A percentile compares a stretch with the other conserved stretches of the same genome.
phyloP scores from a whole-genome alignment of 371 early-diverging fungal species.

The Actinomortierella ambigua region DNA sequence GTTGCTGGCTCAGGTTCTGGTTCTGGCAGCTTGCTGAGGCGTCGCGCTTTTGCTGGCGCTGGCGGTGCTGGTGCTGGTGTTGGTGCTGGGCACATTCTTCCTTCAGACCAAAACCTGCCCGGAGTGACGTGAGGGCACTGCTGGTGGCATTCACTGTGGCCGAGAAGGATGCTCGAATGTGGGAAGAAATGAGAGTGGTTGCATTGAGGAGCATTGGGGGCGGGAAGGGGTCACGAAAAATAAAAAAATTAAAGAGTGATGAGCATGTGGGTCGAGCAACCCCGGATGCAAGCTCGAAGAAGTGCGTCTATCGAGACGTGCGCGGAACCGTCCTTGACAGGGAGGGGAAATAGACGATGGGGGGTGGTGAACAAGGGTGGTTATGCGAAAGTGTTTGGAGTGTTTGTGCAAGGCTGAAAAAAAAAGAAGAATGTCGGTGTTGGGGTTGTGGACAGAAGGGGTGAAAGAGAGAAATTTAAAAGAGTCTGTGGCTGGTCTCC shows the following conservation, averaged over 20 bases:
- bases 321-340: slow-evolving; percentile 31
- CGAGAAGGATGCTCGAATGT: slow-evolving; percentile 27
- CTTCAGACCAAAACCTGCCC: slow-evolving; percentile 19
- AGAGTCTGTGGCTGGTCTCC: no score
- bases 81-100: neutral
- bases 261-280: neutral
- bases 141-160: slow-evolving; percentile 32
- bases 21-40: neutral
- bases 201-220: slow-evolving; percentile 33
- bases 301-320: neutral
- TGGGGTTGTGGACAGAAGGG: no score
- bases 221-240: neutral
- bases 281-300: neutral
- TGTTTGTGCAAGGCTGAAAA: no score
- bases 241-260: neutral
- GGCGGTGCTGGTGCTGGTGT: neutral
- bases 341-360: slow-evolving; percentile 6
- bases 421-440: no score
- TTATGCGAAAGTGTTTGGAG: neutral
- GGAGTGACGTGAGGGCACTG: slow-evolving; percentile 13
- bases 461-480: no score
- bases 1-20: no score
- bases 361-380: neutral
- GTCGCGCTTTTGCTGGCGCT: neutral
- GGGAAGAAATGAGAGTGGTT: slow-evolving; percentile 36